These are phyloP conservation scores for Linnemannia schmuckeri DNA, from an alignment of 192 early-diverging fungal species.

Conservation along the genomic window DNA sequence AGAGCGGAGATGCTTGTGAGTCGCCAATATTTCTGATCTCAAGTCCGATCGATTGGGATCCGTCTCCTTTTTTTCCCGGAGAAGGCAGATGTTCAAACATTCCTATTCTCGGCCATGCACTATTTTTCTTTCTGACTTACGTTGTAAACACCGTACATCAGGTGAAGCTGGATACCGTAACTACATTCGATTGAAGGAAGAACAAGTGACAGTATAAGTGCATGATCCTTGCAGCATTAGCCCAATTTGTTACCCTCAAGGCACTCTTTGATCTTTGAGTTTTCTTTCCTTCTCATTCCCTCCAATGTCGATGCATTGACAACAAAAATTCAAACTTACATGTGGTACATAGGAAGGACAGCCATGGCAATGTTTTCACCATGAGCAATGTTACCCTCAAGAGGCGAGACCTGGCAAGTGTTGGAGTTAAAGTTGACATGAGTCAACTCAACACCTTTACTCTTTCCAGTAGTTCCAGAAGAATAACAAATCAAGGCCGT, in stretches of 20 bases:
- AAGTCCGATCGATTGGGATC: background rate
- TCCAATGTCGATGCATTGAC: background rate
- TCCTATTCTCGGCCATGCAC: background rate
- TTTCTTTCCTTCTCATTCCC: background rate
- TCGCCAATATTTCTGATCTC: background rate
- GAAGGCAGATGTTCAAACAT: background rate
- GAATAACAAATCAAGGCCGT: constrained; percentile 79
- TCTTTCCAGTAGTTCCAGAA: constrained; percentile 72
- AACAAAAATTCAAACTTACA: constrained; percentile 30
- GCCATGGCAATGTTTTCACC: constrained; percentile 57
- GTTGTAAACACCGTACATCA: constrained; percentile 41
- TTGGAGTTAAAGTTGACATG: constrained; percentile 89
- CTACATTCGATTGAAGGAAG: constrained; percentile 5
- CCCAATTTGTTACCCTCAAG: background rate
- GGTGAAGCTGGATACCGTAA: constrained; percentile 46
- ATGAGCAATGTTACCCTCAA: constrained; percentile 57
- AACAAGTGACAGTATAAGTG: background rate
- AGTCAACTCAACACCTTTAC: constrained; percentile 89
- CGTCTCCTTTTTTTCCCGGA: background rate
- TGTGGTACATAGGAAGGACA: constrained; percentile 84
- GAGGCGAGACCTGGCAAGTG: constrained; percentile 63
- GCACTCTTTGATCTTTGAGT: no score
- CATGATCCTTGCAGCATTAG: background rate
- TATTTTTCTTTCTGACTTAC: constrained; percentile 14
- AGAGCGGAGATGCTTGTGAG: background rate